A percentile compares a stretch with the other conserved stretches of the same genome.
phyloP scores from a whole-genome alignment of 225 moss, liverwort and hornwort species.

The Bryoerythrophyllum caledonicum region DNA sequence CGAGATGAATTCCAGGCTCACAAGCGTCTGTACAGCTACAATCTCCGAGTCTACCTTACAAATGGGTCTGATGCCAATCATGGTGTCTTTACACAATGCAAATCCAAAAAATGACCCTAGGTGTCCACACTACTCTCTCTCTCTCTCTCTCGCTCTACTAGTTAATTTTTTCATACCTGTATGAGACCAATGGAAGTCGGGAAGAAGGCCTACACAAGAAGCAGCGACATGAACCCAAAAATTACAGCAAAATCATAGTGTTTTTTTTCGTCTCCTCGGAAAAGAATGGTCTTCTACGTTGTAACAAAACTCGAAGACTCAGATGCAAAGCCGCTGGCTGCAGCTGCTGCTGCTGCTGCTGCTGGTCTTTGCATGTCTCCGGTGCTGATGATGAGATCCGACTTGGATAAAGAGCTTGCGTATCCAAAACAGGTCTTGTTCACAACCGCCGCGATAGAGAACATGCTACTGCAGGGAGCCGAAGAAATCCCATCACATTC shows the following conservation, averaged over 20 bases:
- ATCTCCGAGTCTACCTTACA: conserved; percentile 60
- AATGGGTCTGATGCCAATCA: conserved; percentile 62
- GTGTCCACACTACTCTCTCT: conserved; percentile 33
- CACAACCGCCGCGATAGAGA: conserved; percentile 14
- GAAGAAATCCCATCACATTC: conserved; percentile 29
- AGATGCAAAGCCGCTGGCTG: conserved; percentile 22
- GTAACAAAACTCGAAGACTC: conserved; percentile 31
- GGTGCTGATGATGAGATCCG: not conserved
- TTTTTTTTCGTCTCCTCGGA: conserved; percentile 8
- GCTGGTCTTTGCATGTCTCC: conserved; percentile 5
- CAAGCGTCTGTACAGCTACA: conserved; percentile 69
- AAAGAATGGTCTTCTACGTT: conserved; percentile 41
- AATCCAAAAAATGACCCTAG: conserved; percentile 66
- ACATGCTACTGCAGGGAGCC: conserved; percentile 14
- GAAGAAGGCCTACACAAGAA: conserved; percentile 37
- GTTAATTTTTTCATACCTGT: conserved; percentile 31
- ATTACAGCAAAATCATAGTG: conserved; percentile 36
- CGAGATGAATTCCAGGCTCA: conserved; percentile 73
- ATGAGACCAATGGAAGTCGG: conserved; percentile 29
- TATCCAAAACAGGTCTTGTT: not conserved
- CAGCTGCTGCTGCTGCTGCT: conserved; percentile 10
- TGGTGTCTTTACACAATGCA: conserved; percentile 59
- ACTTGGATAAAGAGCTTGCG: conserved; percentile 14
- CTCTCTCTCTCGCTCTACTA: not conserved
- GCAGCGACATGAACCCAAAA: conserved; percentile 41